These are phyloP conservation scores for Usnea hakonensis DNA, from an alignment of 495 filamentous ascomycete genomes.

Conservation along the genomic window DNA sequence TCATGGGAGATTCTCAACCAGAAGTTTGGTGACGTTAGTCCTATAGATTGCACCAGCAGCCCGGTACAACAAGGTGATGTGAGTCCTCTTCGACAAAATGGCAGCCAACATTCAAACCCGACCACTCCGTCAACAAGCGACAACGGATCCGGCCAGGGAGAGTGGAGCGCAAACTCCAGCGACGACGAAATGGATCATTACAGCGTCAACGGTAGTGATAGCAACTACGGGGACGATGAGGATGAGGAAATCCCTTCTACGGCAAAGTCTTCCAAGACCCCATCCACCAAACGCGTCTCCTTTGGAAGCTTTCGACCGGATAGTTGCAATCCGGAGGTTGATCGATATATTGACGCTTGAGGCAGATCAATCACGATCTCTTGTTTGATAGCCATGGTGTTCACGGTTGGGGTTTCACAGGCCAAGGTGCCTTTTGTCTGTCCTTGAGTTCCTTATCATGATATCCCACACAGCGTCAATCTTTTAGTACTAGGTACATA, in stretches of 20 bases:
- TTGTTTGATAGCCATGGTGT: background rate
- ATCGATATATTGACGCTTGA: conserved; percentile 26
- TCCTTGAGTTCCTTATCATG: background rate
- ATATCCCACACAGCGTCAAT: background rate
- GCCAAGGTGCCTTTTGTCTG: background rate
- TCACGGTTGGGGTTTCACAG: background rate
- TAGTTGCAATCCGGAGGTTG: conserved; percentile 21
- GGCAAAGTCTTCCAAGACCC: conserved; percentile 5
- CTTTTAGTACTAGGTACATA: background rate
- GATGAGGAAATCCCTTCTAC: conserved; percentile 7
- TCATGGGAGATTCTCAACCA: conserved; percentile 19
- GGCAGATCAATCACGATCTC: background rate
- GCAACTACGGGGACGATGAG: conserved; percentile 20
- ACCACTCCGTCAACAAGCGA: conserved; percentile 19
- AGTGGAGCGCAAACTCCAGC: conserved; percentile 23
- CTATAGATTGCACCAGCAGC: conserved; percentile 5
- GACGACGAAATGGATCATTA: conserved; percentile 25
- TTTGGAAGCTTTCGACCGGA: conserved; percentile 8
- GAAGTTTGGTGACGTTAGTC: conserved; percentile 7
- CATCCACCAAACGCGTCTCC: background rate
- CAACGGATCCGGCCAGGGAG: conserved; percentile 11
- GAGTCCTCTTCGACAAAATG: conserved; percentile 4
- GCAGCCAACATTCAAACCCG: background rate
- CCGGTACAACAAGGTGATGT: conserved; percentile 1
- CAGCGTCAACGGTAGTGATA: conserved; percentile 21